Percentiles rank a stretch among this genome's conserved stretches.
Evolutionary conservation across 2,329 filamentous ascomycete genomes (phyloP).

Genomic region (Alternaria consortialis): DNA sequence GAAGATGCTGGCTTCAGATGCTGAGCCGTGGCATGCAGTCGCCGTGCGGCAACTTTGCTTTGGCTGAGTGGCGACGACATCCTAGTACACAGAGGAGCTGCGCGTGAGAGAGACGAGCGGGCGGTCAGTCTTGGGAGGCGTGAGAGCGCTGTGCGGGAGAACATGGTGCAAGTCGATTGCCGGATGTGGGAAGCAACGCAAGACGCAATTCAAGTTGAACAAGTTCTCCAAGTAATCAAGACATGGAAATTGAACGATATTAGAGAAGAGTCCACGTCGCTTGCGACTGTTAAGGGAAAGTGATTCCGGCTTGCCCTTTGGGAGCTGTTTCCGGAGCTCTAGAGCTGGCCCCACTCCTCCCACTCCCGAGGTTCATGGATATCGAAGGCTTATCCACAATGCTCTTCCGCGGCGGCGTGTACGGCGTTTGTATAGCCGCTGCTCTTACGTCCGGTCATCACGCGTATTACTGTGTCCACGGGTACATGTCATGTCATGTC

Average conservation of each 20-base stretch:
- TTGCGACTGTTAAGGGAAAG: constrained; percentile 26
- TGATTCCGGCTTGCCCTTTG: constrained; percentile 22
- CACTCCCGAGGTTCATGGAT: constrained; percentile 20
- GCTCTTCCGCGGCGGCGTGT: constrained; percentile 5
- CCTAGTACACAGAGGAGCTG: constrained; percentile 48
- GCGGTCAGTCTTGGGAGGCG: constrained; percentile 54
- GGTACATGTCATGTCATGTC: neutral
- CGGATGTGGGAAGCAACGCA: constrained; percentile 21
- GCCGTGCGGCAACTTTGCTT: constrained; percentile 54
- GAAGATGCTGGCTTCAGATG: constrained; percentile 61
- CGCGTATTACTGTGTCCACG: neutral
- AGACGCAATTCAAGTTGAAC: neutral
- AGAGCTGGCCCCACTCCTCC: constrained; percentile 10
- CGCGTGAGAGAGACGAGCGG: constrained; percentile 48
- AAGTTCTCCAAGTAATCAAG: neutral
- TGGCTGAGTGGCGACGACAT: constrained; percentile 51
- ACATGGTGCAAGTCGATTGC: constrained; percentile 49
- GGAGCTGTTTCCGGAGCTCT: constrained; percentile 12
- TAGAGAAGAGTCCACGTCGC: constrained; percentile 12
- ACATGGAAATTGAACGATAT: neutral
- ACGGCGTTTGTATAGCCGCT: constrained; percentile 10
- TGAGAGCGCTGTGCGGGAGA: constrained; percentile 56
- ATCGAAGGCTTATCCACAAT: constrained; percentile 21
- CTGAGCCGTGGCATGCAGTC: constrained; percentile 64
- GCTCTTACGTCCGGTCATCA: neutral